These are phyloP conservation scores for Serendipita sp. DNA, from an alignment of 768 basidiomycete species.

Conservation along the genomic window DNA sequence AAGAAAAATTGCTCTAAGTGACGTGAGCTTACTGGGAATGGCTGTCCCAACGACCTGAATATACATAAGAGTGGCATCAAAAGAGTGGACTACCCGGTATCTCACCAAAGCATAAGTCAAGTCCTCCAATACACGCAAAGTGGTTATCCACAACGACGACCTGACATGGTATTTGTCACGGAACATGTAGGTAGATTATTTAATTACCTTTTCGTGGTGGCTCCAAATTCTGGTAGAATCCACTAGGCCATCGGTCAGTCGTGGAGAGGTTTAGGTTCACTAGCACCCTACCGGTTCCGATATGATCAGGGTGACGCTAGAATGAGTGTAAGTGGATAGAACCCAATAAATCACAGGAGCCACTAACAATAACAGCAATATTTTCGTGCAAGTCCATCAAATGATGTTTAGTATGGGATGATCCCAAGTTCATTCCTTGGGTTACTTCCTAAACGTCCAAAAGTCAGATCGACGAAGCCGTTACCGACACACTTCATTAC, in stretches of 20 bases:
- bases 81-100: not conserved
- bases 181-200: not conserved
- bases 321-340: not conserved
- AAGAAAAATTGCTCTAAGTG: not conserved
- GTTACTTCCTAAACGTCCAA: constrained; percentile 31
- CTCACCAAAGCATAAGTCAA: constrained; percentile 83
- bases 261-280: not conserved
- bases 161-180: constrained; percentile 12
- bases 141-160: constrained; percentile 81
- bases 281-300: not conserved
- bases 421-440: constrained; percentile 79
- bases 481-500: constrained; percentile 26
- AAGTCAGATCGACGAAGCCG: not conserved
- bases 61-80: not conserved
- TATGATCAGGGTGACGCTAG: constrained; percentile 65
- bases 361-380: constrained; percentile 51
- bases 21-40: constrained; percentile 38
- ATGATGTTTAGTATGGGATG: constrained; percentile 72
- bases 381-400: constrained; percentile 76
- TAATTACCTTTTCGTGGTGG: constrained; percentile 54
- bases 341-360: not conserved
- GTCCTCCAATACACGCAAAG: constrained; percentile 74
- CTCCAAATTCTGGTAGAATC: constrained; percentile 68
- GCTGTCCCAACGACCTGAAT: constrained; percentile 80
- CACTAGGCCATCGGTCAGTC: not conserved